phyloP scores from a whole-genome alignment of 257 asterid genomes.

The Solanum dulcamara region DNA sequence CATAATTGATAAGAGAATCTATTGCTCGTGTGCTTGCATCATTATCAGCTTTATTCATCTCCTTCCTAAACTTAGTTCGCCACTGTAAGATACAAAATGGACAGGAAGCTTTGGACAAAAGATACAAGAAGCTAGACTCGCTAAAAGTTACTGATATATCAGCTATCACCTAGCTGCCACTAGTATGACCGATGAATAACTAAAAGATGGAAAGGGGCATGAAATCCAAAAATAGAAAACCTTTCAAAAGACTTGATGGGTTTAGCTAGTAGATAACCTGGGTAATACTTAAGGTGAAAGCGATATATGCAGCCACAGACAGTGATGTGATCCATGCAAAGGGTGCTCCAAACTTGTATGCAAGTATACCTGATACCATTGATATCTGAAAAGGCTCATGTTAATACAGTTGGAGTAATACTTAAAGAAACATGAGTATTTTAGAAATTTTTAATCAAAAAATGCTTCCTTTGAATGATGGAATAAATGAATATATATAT shows the following conservation, averaged over 20 bases:
- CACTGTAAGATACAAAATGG: conserved; percentile 42
- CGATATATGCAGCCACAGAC: conserved; percentile 74
- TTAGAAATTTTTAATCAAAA: not conserved
- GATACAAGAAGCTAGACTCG: conserved; percentile 3
- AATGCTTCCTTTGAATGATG: not conserved
- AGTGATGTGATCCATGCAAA: conserved; percentile 94
- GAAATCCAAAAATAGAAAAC: not conserved
- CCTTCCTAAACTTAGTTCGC: conserved; percentile 97
- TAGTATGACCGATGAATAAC: not conserved
- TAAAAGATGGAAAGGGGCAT: not conserved
- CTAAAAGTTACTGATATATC: not conserved
- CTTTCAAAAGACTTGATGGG: not conserved
- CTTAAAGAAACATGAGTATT: not conserved
- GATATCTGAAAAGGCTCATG: conserved; percentile 62
- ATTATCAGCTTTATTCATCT: conserved; percentile 95
- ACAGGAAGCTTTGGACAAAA: not conserved
- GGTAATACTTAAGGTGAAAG: conserved; percentile 75
- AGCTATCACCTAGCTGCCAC: not conserved
- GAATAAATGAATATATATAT: not conserved
- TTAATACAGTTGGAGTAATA: conserved; percentile 17
- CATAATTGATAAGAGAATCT: conserved; percentile 92
- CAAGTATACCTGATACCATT: conserved; percentile 96
- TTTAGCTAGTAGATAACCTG: conserved; percentile 41
- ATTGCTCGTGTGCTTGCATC: conserved; percentile 87
- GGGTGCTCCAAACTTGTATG: conserved; percentile 93